Conservation (phyloP, 352 stramenopile species). For the Phytophthora litchii region DNA sequence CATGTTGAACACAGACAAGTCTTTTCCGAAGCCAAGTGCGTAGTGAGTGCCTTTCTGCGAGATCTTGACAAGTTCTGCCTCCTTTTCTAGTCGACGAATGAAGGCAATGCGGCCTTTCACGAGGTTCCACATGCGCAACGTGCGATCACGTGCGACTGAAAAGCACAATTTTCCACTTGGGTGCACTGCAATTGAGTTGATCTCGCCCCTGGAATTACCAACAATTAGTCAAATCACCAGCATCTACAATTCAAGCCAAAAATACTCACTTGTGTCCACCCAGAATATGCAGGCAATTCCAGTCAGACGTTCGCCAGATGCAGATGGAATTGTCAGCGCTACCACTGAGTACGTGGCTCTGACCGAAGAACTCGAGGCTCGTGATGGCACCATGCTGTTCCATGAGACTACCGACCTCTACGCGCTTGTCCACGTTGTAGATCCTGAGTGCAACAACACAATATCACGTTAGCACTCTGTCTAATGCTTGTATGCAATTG, state of each 20-base stretch:
- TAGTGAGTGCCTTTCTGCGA: conserved; percentile 79
- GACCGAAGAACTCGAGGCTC: conserved; percentile 86
- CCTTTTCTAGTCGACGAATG: conserved; percentile 85
- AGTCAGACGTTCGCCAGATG: conserved; percentile 91
- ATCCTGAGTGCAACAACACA: conserved; percentile 48
- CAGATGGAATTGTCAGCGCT: conserved; percentile 90
- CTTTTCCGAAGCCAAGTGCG: conserved; percentile 67
- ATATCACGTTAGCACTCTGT: conserved; percentile 1
- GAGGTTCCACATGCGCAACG: conserved; percentile 91
- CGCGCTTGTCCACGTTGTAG: conserved; percentile 89
- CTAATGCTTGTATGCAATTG: neutral
- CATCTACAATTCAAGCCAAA: neutral
- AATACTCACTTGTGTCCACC: conserved; percentile 86
- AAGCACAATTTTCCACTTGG: conserved; percentile 90
- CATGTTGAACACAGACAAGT: conserved; percentile 82
- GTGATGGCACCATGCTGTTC: conserved; percentile 88
- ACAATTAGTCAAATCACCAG: neutral
- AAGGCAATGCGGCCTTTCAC: conserved; percentile 89
- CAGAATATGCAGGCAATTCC: conserved; percentile 90
- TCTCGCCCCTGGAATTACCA: conserved; percentile 55
- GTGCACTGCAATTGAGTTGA: conserved; percentile 87
- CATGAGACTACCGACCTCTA: conserved; percentile 88
- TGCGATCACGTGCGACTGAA: conserved; percentile 82
- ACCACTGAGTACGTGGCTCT: conserved; percentile 88
- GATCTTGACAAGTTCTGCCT: conserved; percentile 77